Evolutionary conservation across 192 early-diverging fungal species (phyloP), one percentile per base, ranked within the genome.

Genomic region (Allomyces macrogynus): DNA sequence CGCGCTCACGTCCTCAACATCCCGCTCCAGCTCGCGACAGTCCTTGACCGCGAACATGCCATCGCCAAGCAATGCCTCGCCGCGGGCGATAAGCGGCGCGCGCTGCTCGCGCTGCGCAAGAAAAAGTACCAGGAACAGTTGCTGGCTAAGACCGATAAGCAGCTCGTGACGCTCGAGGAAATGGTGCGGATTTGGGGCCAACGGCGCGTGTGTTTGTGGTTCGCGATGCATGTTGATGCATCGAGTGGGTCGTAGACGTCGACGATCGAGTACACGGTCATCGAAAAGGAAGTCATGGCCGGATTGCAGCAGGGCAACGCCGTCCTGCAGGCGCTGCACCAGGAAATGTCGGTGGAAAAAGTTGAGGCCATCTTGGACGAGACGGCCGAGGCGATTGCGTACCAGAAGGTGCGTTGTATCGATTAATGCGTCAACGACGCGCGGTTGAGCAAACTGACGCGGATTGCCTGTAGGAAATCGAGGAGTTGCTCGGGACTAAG

Each of bases 341-440:
- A 87, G 67, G 89, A 91, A 67, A 90, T 85, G 77, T 86, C 86
- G 23, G 66, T 99, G 40, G 89, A 94, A n/a, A 83, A 88, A 54
- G 92, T 97, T 0, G 89, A 99, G 62, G 81, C 83, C 57, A 76
- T 99, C 44, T 91, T 96, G 82, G 93, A 97, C 67, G 93, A 99
- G 64, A 97, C 93, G 1, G 89, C 86, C 5, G 96, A 99, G 49
- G 89, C 87, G 14, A 91, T 99, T 71, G 89, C 87, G 1, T 96
- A 96, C 69, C 95, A 99, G 73, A 87, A 92, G 61, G 88, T 89
- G 72, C 70, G 66, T 23, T 23, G 8, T 64, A n/a, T 27, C 24
- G 0, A 27, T 61, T 1, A 20, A 8, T 61, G 12, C 32, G 16
- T 18, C 43, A 22, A 7, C 16, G 69, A 43, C 25, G 44, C 40